Percentiles rank a stretch among this genome's conserved stretches.
These are phyloP conservation scores for Harrya chromipes DNA, from an alignment of 768 basidiomycete species.

Conservation along the genomic window DNA sequence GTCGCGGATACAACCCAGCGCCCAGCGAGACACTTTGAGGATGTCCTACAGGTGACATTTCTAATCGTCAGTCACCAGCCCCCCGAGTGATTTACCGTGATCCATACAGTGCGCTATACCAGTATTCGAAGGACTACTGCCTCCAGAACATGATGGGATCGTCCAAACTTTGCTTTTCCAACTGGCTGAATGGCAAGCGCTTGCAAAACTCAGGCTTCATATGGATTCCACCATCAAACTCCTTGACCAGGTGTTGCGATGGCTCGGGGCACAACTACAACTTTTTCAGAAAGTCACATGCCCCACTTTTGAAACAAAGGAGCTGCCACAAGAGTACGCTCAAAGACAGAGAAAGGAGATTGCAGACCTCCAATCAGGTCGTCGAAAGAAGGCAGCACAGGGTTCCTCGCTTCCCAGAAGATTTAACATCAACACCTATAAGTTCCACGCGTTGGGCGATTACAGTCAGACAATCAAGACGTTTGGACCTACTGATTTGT, in stretches of 20 bases:
- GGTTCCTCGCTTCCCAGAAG: neutral
- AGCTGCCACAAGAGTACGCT: neutral
- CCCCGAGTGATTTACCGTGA: neutral
- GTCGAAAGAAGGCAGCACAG: neutral
- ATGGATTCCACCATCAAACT: neutral
- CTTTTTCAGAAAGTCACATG: neutral
- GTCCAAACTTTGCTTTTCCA: constrained; percentile 23
- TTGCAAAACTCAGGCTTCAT: constrained; percentile 1
- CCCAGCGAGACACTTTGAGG: constrained; percentile 8
- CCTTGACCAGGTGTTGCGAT: neutral
- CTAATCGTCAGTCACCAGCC: neutral
- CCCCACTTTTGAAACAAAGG: neutral
- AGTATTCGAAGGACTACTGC: constrained; percentile 38
- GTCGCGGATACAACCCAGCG: constrained; percentile 37
- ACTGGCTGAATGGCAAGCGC: constrained; percentile 16
- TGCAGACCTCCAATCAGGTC: neutral
- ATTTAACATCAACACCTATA: constrained; percentile 29
- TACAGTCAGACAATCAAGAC: constrained; percentile 12
- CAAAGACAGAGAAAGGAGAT: neutral
- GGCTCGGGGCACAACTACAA: neutral
- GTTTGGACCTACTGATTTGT: constrained; percentile 26
- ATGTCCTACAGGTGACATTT: constrained; percentile 11
- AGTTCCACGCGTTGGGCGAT: constrained; percentile 28
- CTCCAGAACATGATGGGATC: constrained; percentile 17
- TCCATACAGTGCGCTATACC: constrained; percentile 35